Evolutionary conservation across 2,329 filamentous ascomycete genomes (phyloP).

Genomic region (Apiospora hydei): DNA sequence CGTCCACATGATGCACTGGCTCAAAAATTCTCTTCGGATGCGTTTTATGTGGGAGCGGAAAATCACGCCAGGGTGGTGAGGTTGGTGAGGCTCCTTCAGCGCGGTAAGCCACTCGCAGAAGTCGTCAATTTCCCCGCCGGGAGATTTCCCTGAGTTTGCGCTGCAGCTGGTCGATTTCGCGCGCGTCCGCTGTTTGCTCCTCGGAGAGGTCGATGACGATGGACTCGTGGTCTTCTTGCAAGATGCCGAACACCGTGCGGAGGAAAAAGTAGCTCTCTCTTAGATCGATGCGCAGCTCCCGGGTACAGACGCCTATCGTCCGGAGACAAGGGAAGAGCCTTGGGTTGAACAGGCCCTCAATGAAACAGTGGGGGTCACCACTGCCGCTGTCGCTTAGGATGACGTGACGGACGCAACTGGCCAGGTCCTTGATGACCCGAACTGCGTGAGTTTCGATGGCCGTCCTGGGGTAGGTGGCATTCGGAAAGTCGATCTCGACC

Average conservation of each 20-base stretch:
- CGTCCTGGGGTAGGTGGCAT: not conserved
- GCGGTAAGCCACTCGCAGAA: not conserved
- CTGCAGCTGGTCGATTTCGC: not conserved
- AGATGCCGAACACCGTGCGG: not conserved
- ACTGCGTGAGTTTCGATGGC: not conserved
- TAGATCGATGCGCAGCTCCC: too few relatives aligned
- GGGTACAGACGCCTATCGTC: not conserved
- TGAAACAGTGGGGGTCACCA: not conserved
- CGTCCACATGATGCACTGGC: not conserved
- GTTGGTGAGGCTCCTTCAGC: too few relatives aligned
- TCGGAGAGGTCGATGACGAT: too few relatives aligned
- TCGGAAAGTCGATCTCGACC: not conserved
- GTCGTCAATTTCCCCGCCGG: not conserved
- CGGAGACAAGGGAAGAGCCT: not conserved
- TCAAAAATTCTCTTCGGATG: not conserved
- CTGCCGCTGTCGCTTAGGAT: not conserved
- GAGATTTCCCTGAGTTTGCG: not conserved
- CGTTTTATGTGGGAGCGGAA: not conserved
- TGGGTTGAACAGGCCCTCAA: not conserved
- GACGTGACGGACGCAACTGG: not conserved
- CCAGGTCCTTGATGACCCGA: not conserved
- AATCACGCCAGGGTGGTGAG: not conserved
- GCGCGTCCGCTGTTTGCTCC: not conserved
- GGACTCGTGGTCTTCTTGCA: not conserved
- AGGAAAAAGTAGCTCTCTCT: not conserved